Evolutionary conservation across 2,329 filamentous ascomycete genomes (phyloP).

Genomic region (Arthroderma uncinatum): DNA sequence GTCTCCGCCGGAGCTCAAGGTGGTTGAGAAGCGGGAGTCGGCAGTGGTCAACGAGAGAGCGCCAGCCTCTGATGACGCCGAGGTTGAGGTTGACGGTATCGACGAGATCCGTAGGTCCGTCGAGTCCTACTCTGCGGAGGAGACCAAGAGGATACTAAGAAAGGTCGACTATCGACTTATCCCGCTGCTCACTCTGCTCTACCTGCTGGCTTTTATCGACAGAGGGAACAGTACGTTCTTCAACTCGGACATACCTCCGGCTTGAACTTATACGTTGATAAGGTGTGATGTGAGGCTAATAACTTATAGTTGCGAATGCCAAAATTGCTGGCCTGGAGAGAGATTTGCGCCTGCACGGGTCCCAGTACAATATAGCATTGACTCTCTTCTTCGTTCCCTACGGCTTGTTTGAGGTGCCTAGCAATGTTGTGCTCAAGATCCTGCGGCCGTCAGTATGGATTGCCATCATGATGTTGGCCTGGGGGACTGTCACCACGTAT

Average conservation of each 20-base stretch:
- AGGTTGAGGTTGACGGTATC: constrained; percentile 4
- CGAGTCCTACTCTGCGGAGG: constrained; percentile 11
- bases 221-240: constrained; percentile 31
- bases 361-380: constrained; percentile 32
- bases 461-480: constrained; percentile 40
- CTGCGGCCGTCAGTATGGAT: constrained; percentile 31
- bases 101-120: constrained; percentile 8
- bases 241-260: no score
- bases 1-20: neutral
- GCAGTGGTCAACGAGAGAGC: neutral
- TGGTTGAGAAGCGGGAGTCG: neutral
- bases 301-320: constrained; percentile 26
- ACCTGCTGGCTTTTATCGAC: constrained; percentile 65
- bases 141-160: constrained; percentile 22
- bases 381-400: constrained; percentile 32
- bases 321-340: constrained; percentile 23
- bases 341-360: constrained; percentile 24
- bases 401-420: constrained; percentile 32
- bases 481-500: constrained; percentile 22
- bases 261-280: no score
- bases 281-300: neutral
- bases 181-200: constrained; percentile 38
- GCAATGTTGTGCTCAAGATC: constrained; percentile 33
- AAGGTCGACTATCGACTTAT: constrained; percentile 34
- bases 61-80: constrained; percentile 5